Evolutionary conservation across 305 asterid genomes (phyloP).

Genomic region (Plantago rigida): DNA sequence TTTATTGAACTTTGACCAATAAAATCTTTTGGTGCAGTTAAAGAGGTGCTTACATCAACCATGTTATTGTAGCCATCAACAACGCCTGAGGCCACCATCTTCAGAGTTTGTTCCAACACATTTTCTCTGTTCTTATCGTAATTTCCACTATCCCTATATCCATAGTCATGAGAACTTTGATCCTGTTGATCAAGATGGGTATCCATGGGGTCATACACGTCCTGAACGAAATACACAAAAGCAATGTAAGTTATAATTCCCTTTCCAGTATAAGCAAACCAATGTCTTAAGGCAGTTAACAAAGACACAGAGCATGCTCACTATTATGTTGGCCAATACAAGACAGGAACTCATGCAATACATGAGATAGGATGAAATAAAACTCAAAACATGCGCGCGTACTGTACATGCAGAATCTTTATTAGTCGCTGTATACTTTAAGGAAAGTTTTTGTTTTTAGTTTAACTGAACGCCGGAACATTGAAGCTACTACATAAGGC

Average conservation of each 20-base stretch:
- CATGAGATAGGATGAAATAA: neutral
- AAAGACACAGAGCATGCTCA: neutral
- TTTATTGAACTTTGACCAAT: neutral
- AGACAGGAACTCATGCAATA: neutral
- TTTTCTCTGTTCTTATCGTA: conserved; percentile 33
- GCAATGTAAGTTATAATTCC: conserved; percentile 6
- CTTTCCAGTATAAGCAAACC: conserved; percentile 9
- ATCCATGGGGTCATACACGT: conserved; percentile 35
- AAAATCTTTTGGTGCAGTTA: conserved; percentile 4
- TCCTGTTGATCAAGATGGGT: conserved; percentile 41
- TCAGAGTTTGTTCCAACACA: conserved; percentile 47
- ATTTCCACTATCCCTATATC: conserved; percentile 33
- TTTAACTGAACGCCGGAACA: too few species aligned
- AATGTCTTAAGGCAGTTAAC: neutral
- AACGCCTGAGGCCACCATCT: conserved; percentile 47
- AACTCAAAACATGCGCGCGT: neutral
- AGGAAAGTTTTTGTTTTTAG: too few species aligned
- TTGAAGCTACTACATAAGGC: too few species aligned
- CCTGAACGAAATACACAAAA: conserved; percentile 36
- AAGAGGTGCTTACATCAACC: conserved; percentile 41
- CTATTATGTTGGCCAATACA: neutral
- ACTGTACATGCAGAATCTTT: neutral
- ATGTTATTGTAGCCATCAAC: conserved; percentile 34
- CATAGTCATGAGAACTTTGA: conserved; percentile 37
- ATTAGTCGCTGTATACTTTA: too few species aligned